phyloP scores from a whole-genome alignment of 805 yeast genomes.

The Pachysolen tannophilus region DNA sequence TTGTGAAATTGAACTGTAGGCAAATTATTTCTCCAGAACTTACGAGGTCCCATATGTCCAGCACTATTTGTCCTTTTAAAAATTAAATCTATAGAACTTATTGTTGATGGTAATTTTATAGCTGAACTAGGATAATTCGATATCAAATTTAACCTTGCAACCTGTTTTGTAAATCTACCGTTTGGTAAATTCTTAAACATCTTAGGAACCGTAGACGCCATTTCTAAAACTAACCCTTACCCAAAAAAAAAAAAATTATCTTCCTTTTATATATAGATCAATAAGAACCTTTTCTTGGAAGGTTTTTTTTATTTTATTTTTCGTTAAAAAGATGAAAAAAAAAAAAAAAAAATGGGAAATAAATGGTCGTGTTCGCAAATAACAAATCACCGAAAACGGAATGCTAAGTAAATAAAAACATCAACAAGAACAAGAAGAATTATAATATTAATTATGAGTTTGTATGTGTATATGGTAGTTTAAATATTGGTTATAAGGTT shows the following conservation, averaged over 20 bases:
- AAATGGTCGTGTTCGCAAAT: too few relatives aligned
- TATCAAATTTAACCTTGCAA: constrained; percentile 39
- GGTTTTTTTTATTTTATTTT: neutral
- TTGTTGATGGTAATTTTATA: constrained; percentile 26
- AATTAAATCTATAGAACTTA: constrained; percentile 39
- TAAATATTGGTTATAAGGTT: too few relatives aligned
- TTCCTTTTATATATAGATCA: too few relatives aligned
- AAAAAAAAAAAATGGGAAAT: too few relatives aligned
- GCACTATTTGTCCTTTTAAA: constrained; percentile 38
- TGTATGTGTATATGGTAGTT: too few relatives aligned
- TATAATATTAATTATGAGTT: too few relatives aligned
- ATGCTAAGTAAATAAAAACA: too few relatives aligned
- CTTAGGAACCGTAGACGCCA: constrained; percentile 1
- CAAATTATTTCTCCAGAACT: constrained; percentile 67
- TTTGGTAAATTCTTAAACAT: constrained; percentile 27
- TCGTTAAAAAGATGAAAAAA: neutral
- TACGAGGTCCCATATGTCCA: constrained; percentile 62
- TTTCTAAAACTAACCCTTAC: too few relatives aligned
- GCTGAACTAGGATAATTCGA: constrained; percentile 40
- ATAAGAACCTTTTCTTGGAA: neutral
- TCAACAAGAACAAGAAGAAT: too few relatives aligned
- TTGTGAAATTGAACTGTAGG: constrained; percentile 81
- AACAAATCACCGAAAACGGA: too few relatives aligned
- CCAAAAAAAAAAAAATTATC: too few relatives aligned
- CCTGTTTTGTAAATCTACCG: constrained; percentile 37